A percentile compares a stretch with the other conserved stretches of the same genome.
phyloP scores from a whole-genome alignment of 2,329 filamentous ascomycete species.

The Aspergillus sp. region DNA sequence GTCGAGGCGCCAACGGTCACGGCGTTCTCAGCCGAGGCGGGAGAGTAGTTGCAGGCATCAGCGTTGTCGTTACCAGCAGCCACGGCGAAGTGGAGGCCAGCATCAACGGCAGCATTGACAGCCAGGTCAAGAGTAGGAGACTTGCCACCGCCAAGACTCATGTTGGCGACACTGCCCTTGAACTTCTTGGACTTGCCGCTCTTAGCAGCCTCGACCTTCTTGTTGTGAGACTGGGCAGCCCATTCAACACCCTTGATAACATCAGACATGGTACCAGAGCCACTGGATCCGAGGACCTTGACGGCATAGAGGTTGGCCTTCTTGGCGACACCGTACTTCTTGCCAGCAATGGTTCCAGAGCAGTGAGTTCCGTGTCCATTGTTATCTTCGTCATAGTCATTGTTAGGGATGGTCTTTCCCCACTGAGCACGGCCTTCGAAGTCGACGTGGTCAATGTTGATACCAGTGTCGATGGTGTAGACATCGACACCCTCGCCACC shows the following conservation, averaged over 20 bases:
- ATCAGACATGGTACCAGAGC: conserved; percentile 96
- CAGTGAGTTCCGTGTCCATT: conserved; percentile 99
- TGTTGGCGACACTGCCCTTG: conserved; percentile 99
- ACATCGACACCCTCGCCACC: conserved; percentile 97
- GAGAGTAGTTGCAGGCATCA: conserved; percentile 98
- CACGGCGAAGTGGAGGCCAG: conserved; percentile 94
- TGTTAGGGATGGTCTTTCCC: conserved; percentile 90
- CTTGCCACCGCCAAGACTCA: conserved; percentile 98
- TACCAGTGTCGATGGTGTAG: conserved; percentile 97
- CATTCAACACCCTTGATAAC: conserved; percentile 98
- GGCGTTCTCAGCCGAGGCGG: conserved; percentile 83
- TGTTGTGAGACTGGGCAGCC: conserved; percentile 74
- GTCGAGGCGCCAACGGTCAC: conserved; percentile 95
- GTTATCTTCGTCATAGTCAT: conserved; percentile 84
- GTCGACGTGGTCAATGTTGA: conserved; percentile 89
- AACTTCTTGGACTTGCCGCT: conserved; percentile 88
- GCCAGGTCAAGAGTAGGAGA: conserved; percentile 84
- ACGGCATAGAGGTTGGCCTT: conserved; percentile 95
- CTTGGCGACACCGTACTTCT: conserved; percentile 99
- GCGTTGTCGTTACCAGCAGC: conserved; percentile 98
- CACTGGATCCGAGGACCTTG: conserved; percentile 97
- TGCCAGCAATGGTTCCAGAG: conserved; percentile 94
- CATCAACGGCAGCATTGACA: conserved; percentile 87
- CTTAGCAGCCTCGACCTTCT: conserved; percentile 75
- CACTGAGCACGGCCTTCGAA: conserved; percentile 93